These are phyloP conservation scores for Dalbergia cochinchinensis DNA, from an alignment of 306 rosid species.

Conservation along the genomic window DNA sequence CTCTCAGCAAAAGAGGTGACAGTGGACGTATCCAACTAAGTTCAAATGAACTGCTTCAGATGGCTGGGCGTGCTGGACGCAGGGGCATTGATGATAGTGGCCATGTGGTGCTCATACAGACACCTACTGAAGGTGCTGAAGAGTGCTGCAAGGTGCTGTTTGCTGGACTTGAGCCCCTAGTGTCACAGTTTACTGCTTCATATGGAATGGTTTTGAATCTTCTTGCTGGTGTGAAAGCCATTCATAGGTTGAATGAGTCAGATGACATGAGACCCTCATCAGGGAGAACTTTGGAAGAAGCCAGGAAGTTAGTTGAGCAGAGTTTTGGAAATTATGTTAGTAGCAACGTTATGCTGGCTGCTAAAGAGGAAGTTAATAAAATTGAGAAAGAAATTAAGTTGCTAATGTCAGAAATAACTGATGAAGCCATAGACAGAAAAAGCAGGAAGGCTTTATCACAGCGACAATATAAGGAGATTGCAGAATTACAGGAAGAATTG, in stretches of 20 bases:
- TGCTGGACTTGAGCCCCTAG: conserved; percentile 91
- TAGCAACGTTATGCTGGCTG: conserved; percentile 95
- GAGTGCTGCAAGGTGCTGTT: conserved; percentile 92
- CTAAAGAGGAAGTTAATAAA: conserved; percentile 83
- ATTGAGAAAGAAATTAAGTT: conserved; percentile 78
- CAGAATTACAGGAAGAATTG: conserved; percentile 80
- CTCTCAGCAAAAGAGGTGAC: conserved; percentile 87
- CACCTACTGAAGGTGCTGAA: conserved; percentile 92
- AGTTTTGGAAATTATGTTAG: conserved; percentile 98
- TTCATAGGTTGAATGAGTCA: conserved; percentile 65
- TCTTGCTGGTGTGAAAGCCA: conserved; percentile 85
- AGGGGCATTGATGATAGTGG: conserved; percentile 90
- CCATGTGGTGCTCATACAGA: conserved; percentile 89
- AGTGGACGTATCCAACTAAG: conserved; percentile 71
- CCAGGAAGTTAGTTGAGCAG: conserved; percentile 95
- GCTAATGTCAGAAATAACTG: conserved; percentile 72
- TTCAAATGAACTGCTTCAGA: conserved; percentile 94
- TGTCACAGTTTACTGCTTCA: conserved; percentile 96
- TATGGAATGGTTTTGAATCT: conserved; percentile 99
- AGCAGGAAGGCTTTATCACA: conserved; percentile 75
- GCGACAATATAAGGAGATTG: conserved; percentile 77
- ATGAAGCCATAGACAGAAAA: conserved; percentile 85
- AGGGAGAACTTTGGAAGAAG: conserved; percentile 89
- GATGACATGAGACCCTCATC: conserved; percentile 58
- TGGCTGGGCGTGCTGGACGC: conserved; percentile 99